Evolutionary conservation across 768 basidiomycete species (phyloP), one percentile per base, ranked within the genome.

Genomic region (Tulasnella sp.): DNA sequence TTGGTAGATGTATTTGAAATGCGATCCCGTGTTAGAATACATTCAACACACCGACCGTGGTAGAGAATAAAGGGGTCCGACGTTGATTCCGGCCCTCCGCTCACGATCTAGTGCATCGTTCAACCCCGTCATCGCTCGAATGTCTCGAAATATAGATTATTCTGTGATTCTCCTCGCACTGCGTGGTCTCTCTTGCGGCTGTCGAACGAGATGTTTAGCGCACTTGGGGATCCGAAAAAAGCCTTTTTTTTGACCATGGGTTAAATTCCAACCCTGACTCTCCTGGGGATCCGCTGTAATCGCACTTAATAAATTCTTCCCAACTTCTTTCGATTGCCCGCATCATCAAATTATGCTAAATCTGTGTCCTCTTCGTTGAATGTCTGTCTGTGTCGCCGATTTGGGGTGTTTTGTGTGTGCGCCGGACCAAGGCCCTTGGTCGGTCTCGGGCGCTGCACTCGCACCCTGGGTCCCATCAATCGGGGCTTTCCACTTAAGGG

Each of bases 391-490:
- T 37, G 64, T 69, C 24, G 9, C 64, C 64, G 28, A 2, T 69
- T 69, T 14, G 34, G 64, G 64, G 6, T 60, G 58, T 60, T 60
- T 60, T n/a, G 58, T 60, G 58, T 60, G 58, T 34, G 34, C 64
- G 31, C 64, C 14, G 34, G 34, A 37, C 64, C 16, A 28, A 11
- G 64, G 64, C 64, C 31, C 34, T 12, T 37, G 6, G 24, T 28
- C 64, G 28, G 31, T 37, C 34, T 28, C n/a, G 64, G 28, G 31
- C 64, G 64, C 64, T 69, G 64, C 64, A 69, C 64, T 24, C 16
- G 28, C 64, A 69, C 64, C 64, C 64, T 69, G 28, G 12, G 9
- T 20, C 64, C 64, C 64, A 69, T 69, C 64, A 69, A 69, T 69
- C 64, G 64, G 64, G 64, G 31, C n/a, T 37, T 69, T 11, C 64